Evolutionary conservation across 108 stramenopile genomes (phyloP), one percentile per base, ranked within the genome.

Genomic region (Cylindrotheca closterium): DNA sequence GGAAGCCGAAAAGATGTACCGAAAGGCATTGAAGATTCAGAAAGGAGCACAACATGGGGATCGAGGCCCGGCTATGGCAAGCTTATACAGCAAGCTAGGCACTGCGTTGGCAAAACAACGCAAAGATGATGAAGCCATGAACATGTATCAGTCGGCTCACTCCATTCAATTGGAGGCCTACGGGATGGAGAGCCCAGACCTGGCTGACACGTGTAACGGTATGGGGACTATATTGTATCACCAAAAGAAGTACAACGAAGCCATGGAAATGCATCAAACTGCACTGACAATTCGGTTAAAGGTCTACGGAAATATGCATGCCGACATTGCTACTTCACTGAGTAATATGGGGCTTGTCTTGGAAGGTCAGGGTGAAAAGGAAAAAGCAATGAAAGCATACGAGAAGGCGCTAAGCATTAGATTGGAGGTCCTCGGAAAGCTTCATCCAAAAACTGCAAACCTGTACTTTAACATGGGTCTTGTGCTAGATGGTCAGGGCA

Each of bases 1-100:
- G 1, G 64, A 63, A 51, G 69, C 75, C 19, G 47, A 52, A 54
- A 47, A 51, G 48, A 52, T 58, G 2, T 68, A 58, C 47, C 42
- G 55, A 30, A 57, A 66, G 37, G 66, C 66, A 25, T 50, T 74
- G n/a, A n/a, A n/a, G n/a, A n/a, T n/a, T n/a, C n/a, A n/a, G n/a
- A n/a, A n/a, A n/a, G n/a, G n/a, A n/a, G n/a, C n/a, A n/a, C n/a
- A n/a, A n/a, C n/a, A n/a, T n/a, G n/a, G n/a, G n/a, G n/a, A n/a
- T n/a, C n/a, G n/a, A n/a, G n/a, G n/a, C n/a, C n/a, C n/a, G n/a
- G n/a, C n/a, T n/a, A n/a, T n/a, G n/a, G n/a, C n/a, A n/a, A n/a
- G n/a, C n/a, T n/a, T n/a, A n/a, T n/a, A n/a, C n/a, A n/a, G n/a
- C n/a, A n/a, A n/a, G n/a, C n/a, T n/a, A n/a, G n/a, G n/a, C n/a